Percentiles rank a stretch among this genome's conserved stretches.
Evolutionary conservation across 805 yeast genomes (phyloP).

Genomic region (Monosporozyma aerobia): DNA sequence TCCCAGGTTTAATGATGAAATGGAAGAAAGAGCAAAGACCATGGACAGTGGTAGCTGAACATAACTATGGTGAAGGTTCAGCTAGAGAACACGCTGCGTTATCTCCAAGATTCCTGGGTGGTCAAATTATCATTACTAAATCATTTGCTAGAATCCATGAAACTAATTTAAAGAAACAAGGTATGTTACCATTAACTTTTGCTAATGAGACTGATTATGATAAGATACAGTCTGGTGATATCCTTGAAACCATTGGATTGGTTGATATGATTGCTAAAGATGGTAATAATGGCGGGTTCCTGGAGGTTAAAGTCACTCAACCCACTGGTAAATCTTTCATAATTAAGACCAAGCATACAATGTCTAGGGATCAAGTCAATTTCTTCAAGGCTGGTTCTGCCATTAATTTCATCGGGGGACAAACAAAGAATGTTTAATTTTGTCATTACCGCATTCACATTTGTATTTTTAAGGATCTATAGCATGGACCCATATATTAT

Average conservation of each 20-base stretch:
- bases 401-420: slow-evolving; percentile 76
- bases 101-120: slow-evolving; percentile 91
- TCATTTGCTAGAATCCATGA: slow-evolving; percentile 98
- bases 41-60: slow-evolving; percentile 96
- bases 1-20: slow-evolving; percentile 94
- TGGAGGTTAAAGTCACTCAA: slow-evolving; percentile 66
- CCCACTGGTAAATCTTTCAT: slow-evolving; percentile 59
- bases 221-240: slow-evolving; percentile 65
- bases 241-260: slow-evolving; percentile 64
- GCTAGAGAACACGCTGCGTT: slow-evolving; percentile 99
- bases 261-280: slow-evolving; percentile 66
- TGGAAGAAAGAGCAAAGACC: slow-evolving; percentile 82
- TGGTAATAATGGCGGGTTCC: slow-evolving; percentile 81
- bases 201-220: slow-evolving; percentile 88
- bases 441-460: neutral
- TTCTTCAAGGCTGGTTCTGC: slow-evolving; percentile 98
- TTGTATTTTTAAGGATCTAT: neutral
- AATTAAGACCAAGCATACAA: slow-evolving; percentile 81
- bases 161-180: slow-evolving; percentile 96
- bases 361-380: slow-evolving; percentile 92
- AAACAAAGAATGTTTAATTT: slow-evolving; percentile 26
- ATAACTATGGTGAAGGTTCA: slow-evolving; percentile 98
- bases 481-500: neutral
- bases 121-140: slow-evolving; percentile 77
- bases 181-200: slow-evolving; percentile 90